Evolutionary conservation across 106 monocot genomes (phyloP).

Genomic region (Acanthochlamys bracteata): DNA sequence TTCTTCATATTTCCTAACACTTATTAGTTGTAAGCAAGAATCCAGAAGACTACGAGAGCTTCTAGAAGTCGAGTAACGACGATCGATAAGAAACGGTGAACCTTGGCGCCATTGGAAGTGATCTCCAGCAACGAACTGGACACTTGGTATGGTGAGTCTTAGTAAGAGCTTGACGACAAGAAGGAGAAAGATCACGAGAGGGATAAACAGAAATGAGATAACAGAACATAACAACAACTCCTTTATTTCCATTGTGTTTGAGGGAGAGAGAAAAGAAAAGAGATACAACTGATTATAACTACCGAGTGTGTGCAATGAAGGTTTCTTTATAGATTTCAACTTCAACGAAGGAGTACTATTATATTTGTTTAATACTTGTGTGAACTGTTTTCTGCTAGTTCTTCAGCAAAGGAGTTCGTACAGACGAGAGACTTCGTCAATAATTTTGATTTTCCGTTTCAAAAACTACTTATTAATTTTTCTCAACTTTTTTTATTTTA

Average conservation of each 20-base stretch:
- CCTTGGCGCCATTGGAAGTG: background rate
- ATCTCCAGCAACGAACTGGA: background rate
- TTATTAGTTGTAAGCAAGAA: no score
- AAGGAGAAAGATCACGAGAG: slow-evolving; percentile 3
- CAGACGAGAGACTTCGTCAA: no score
- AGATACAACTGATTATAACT: no score
- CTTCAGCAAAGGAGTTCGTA: no score
- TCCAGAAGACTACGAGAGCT: background rate
- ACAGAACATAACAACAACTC: background rate
- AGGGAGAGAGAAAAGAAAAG: background rate
- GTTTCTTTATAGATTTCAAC: no score
- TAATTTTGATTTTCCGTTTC: no score
- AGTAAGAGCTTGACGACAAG: background rate
- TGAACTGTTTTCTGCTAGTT: no score
- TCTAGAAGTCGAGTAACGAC: background rate
- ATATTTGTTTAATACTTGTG: no score
- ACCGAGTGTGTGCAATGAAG: no score
- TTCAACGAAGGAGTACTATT: no score
- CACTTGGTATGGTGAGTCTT: background rate
- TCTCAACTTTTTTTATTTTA: no score
- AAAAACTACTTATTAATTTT: no score
- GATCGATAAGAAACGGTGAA: background rate
- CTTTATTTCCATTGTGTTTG: background rate
- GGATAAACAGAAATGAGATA: slow-evolving; percentile 7
- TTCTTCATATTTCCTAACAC: background rate